Evolutionary conservation across 805 yeast species (phyloP).

Genomic region (Middelhovenomyces tepae): DNA sequence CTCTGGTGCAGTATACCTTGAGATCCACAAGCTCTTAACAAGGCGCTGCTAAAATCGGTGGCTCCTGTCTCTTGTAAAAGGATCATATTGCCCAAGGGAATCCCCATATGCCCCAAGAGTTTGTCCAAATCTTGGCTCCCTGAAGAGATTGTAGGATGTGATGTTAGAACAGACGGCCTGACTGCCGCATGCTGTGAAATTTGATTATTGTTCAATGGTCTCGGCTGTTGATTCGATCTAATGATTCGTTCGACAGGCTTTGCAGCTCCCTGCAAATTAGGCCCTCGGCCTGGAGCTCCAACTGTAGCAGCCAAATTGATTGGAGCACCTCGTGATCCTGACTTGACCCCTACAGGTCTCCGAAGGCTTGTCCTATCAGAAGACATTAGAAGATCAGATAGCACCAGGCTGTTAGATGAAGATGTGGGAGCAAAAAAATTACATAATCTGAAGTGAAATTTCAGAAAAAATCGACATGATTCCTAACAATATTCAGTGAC

Average conservation of each 20-base stretch:
- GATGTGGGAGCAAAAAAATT: no score
- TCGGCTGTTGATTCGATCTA: neutral
- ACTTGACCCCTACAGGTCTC: neutral
- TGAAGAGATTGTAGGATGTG: slow-evolving; percentile 70
- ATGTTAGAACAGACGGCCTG: slow-evolving; percentile 67
- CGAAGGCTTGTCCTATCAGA: no score
- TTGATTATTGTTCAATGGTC: slow-evolving; percentile 2
- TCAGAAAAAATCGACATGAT: no score
- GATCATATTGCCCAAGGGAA: slow-evolving; percentile 68
- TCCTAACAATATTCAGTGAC: no score
- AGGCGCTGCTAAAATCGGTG: slow-evolving; percentile 73
- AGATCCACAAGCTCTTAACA: slow-evolving; percentile 61
- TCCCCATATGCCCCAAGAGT: slow-evolving; percentile 69
- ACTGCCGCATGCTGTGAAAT: slow-evolving; percentile 44
- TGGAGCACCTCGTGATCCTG: slow-evolving; percentile 5
- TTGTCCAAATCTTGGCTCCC: slow-evolving; percentile 73
- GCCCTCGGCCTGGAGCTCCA: slow-evolving; percentile 3
- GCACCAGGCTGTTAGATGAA: no score
- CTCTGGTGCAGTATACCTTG: slow-evolving; percentile 69
- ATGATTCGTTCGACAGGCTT: neutral
- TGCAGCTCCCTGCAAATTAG: slow-evolving; percentile 3
- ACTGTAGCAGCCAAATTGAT: slow-evolving; percentile 1
- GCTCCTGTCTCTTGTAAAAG: slow-evolving; percentile 77
- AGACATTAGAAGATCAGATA: no score
- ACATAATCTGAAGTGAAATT: no score